These are phyloP conservation scores for Lyophyllum semitale DNA, from an alignment of 768 basidiomycete genomes.

Conservation along the genomic window DNA sequence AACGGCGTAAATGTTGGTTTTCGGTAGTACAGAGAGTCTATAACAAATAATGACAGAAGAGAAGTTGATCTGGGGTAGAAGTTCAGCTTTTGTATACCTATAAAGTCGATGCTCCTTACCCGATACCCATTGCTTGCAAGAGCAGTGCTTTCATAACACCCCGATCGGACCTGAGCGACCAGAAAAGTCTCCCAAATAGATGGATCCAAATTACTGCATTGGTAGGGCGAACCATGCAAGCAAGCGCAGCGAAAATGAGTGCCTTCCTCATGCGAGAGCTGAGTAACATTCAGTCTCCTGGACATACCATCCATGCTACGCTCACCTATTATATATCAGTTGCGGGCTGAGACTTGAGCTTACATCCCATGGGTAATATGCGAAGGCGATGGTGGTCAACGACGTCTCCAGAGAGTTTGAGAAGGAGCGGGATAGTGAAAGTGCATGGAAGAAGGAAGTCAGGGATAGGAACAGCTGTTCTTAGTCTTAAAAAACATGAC, in stretches of 20 bases:
- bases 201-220: slow-evolving; percentile 86
- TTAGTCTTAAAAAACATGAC: neutral
- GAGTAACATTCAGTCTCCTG: neutral
- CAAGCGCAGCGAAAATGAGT: slow-evolving; percentile 67
- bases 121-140: slow-evolving; percentile 39
- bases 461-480: slow-evolving; percentile 76
- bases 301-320: neutral
- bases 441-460: slow-evolving; percentile 84
- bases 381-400: slow-evolving; percentile 75
- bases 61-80: slow-evolving; percentile 23
- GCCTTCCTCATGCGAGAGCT: slow-evolving; percentile 36
- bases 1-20: slow-evolving; percentile 70
- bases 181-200: slow-evolving; percentile 60
- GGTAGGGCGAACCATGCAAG: slow-evolving; percentile 86
- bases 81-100: neutral
- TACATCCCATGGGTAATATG: slow-evolving; percentile 74
- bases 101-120: slow-evolving; percentile 40
- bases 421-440: slow-evolving; percentile 83
- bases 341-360: slow-evolving; percentile 36
- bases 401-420: slow-evolving; percentile 94
- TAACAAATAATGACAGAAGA: slow-evolving; percentile 31
- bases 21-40: slow-evolving; percentile 77
- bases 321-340: slow-evolving; percentile 41
- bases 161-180: slow-evolving; percentile 44
- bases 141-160: slow-evolving; percentile 33